A percentile compares a stretch with the other conserved stretches of the same genome.
phyloP scores from a whole-genome alignment of 75 land plant genomes.

The Selaginella tamariscina region DNA sequence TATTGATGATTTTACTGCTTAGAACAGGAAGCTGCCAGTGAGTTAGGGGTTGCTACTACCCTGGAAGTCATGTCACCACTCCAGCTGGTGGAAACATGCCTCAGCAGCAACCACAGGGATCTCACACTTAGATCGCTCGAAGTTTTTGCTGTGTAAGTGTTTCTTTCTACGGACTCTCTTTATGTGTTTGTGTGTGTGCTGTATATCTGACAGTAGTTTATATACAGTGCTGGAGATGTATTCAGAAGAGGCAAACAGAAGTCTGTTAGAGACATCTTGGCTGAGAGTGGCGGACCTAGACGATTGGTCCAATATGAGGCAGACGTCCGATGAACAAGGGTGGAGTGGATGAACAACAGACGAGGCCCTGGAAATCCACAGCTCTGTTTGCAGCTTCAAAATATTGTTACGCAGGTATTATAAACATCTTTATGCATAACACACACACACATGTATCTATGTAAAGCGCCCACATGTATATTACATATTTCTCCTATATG shows the following conservation, averaged over 20 bases:
- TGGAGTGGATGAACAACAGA: slow-evolving; percentile 75
- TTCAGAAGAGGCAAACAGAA: slow-evolving; percentile 46
- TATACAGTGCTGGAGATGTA: slow-evolving; percentile 54
- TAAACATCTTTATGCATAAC: too few species aligned
- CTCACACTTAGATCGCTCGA: slow-evolving; percentile 54
- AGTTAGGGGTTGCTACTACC: slow-evolving; percentile 19
- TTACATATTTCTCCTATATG: too few species aligned
- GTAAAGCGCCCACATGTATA: too few species aligned
- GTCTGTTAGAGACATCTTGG: slow-evolving; percentile 79
- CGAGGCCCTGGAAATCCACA: slow-evolving; percentile 40
- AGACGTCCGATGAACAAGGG: slow-evolving; percentile 50
- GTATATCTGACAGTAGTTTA: too few species aligned
- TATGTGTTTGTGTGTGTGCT: too few species aligned
- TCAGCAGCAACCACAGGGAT: slow-evolving; percentile 32
- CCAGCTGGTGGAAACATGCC: slow-evolving; percentile 61
- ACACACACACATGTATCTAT: too few species aligned
- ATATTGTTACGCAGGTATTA: slow-evolving; percentile 68
- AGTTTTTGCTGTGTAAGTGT: slow-evolving; percentile 75
- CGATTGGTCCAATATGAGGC: slow-evolving; percentile 55
- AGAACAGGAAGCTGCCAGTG: slow-evolving; percentile 37
- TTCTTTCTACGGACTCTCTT: too few species aligned
- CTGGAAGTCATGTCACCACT: slow-evolving; percentile 35
- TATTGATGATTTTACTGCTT: neutral
- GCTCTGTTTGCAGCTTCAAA: slow-evolving; percentile 61
- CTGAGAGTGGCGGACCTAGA: slow-evolving; percentile 61